A percentile compares a stretch with the other conserved stretches of the same genome.
Conservation (phyloP, 345 rosid genomes). For the Citrus sp. region DNA sequence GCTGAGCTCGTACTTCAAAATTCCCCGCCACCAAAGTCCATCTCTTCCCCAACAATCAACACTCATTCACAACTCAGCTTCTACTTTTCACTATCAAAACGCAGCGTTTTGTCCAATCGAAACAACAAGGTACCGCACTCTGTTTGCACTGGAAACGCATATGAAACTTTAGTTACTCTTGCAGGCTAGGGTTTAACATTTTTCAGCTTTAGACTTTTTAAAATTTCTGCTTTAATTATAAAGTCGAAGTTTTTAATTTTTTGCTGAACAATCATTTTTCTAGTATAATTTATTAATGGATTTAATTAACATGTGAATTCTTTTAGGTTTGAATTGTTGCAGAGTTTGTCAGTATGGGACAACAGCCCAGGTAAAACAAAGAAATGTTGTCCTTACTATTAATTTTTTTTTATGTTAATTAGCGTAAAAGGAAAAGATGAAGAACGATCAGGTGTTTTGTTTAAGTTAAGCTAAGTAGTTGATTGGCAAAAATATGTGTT, state of each 20-base stretch:
- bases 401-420: background rate
- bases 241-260: background rate
- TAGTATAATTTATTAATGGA: background rate
- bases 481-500: background rate
- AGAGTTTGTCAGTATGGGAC: background rate
- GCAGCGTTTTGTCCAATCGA: background rate
- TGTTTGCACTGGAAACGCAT: background rate
- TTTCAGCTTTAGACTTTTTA: background rate
- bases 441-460: background rate
- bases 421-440: background rate
- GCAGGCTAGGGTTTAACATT: background rate
- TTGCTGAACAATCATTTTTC: background rate
- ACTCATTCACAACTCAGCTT: background rate
- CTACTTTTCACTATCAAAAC: slow-evolving; percentile 1
- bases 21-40: slow-evolving; percentile 8
- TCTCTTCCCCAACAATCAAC: background rate
- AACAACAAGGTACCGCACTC: background rate
- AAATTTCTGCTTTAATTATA: background rate
- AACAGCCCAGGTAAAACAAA: slow-evolving; percentile 8
- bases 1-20: background rate
- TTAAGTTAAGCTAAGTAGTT: background rate
- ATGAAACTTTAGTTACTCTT: background rate
- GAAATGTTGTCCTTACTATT: background rate
- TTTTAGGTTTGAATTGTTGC: background rate
- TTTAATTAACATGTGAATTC: background rate